phyloP scores from a whole-genome alignment of 257 asterid genomes.

The Solanum habrochaites region DNA sequence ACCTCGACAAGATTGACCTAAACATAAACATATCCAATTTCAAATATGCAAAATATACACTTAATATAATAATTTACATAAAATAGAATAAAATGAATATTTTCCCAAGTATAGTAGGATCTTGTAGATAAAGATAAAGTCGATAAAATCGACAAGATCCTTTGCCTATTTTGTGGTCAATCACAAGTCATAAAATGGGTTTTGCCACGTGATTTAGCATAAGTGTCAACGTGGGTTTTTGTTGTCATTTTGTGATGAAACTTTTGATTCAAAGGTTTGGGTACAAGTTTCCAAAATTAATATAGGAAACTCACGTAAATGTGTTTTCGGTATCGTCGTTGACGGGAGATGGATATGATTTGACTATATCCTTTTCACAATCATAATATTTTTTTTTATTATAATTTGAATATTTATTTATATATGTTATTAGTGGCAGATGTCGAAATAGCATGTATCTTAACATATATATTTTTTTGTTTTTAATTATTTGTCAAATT shows the following conservation, averaged over 20 bases:
- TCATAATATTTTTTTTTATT: accelerated
- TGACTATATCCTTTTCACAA: no score
- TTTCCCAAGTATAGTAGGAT: background rate
- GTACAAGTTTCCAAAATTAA: background rate
- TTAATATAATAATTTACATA: no score
- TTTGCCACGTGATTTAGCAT: background rate
- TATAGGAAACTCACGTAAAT: background rate
- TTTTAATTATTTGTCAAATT: no score
- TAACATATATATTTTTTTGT: no score
- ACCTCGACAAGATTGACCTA: no score
- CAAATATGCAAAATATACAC: no score
- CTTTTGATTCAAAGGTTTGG: background rate
- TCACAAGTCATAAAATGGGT: background rate
- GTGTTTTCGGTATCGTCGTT: no score
- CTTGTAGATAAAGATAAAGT: background rate
- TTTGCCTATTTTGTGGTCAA: background rate
- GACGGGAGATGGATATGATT: background rate
- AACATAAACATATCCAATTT: no score
- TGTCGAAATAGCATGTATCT: accelerated
- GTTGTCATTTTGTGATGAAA: background rate
- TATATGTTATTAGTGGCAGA: accelerated
- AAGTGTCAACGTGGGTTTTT: background rate
- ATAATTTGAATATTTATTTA: no score
- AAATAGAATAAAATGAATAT: background rate
- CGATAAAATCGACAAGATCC: background rate